Base-by-base conservation (phyloP, 208 protist genomes). In the Trypanosoma brucei region DNA sequence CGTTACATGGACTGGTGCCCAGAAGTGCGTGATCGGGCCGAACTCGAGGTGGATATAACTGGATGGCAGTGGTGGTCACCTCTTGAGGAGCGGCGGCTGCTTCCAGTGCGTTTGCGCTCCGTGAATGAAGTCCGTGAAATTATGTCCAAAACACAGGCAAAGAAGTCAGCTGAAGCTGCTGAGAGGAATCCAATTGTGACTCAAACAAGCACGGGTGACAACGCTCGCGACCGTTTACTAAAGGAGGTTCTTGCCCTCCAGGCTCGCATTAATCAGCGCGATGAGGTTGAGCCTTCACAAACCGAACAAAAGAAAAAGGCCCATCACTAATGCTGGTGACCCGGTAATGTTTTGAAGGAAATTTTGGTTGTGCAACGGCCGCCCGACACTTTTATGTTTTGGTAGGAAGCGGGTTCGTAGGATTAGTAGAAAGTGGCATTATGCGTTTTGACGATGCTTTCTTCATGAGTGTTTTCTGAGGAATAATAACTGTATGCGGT, bases 1-100 rank as follows among this genome's bases (percentile, higher is more conserved):
- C 85, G 91, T 55, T 96, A 94, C 81, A 88, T 94, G 78, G 91
- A 96, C 78, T 96, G 91, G 91, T 94, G 88, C 76, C 91, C 91
- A 34, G 91, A 96, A 69, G 87, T 94, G 31, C 86, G 91, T 67
- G 91, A 96, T 63, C 84, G 86, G 48, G 88, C 91, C 33, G 91
- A 96, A 75, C 75, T 96, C 54, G 86, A 95, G 69, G 81, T 88
- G 35, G 91, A 96, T 59, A 67, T 92, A 37, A 84, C 72, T 38
- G 86, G 88, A 50, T 91, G 79, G 79, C 86, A 94, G 70, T 93
- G 88, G 86, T 94, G 88, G 87, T 91, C 85, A 45, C 79, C 82
- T 3, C 68, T 86, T 53, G 88, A 94, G 72, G 86, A 93, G 74
- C 83, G 89, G 49, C 88, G 91, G 61, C 77, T 94, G 34, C 73